Base-by-base conservation (phyloP, 2,329 filamentous ascomycete species). In the Hymenoscyphus fructigenus region DNA sequence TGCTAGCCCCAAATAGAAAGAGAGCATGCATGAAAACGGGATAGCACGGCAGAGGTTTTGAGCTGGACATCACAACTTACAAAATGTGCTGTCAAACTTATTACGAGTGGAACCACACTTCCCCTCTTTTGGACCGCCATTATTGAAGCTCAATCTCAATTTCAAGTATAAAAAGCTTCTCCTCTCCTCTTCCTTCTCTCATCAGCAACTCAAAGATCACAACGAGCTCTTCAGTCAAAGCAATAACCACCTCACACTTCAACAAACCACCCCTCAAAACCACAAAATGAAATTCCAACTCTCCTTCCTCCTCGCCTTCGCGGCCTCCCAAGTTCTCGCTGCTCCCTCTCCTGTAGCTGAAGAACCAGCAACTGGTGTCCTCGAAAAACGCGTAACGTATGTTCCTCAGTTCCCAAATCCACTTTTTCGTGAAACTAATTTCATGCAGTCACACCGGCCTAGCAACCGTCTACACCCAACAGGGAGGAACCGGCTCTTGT, bases 401-500 rank as follows among this genome's bases (percentile, higher is more conserved):
- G 20, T 61, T 17, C 28, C 5, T 20, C 29, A 26, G 1, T 23
- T 23, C 5, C n/a, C 26, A 12, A 36, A 12, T 57, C 12, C 29
- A 20, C 7, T 17, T 29, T 32, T 15, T 6, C 12, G 7, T 26
- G 7, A 47, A 38, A 61, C 47, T 20, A 28, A 61, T 41, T 10
- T 3, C 1, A 44, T 23, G 28, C 28, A 62, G 60, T 47, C 53
- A 62, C 41, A 44, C 34, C n/a, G 61, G 61, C 15, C 17, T 53
- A n/a, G 61, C 23, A 34, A 63, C 61, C 1, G 41, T 63, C 61
- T 63, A 36, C 38, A 63, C 61, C 56, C 61, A 63, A 41, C 4
- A 63, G 26, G 61, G 61, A 26, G 61, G 61, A 28, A 63, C 56
- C 26, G 61, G 61, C 14, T 58, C 61, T n/a, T 63, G 61, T 23